Evolutionary conservation across 1,139 yeast species (phyloP), one percentile per base, ranked within the genome.

Genomic region (Waltiozyma sp.): DNA sequence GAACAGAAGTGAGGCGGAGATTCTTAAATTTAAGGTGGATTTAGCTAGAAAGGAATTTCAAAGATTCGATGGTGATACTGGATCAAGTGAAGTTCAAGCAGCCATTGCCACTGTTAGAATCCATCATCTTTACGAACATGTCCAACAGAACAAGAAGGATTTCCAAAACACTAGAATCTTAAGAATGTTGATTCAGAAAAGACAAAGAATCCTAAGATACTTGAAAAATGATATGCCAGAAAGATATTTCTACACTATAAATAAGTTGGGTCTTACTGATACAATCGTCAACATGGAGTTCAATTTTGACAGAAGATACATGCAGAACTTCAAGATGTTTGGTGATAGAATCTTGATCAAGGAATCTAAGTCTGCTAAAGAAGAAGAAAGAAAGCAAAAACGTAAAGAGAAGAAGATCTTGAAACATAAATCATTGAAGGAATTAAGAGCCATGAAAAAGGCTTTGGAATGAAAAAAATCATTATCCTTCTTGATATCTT

Each of bases 1-100:
- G 61, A 89, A 89, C 62, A 73, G 94, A 26, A 72, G 72, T 53
- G 70, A 72, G 40, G 61, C 64, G 26, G 89, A 84, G 50, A 69
- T 70, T 47, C 69, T 73, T 58, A 75, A 74, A 51, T 60, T 77
- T 52, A 86, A 89, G 19, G 66, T 77, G 8, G 63, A 64, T 41
- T 62, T 82, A 45, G 96, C 96, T 1, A 72, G 77, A 43, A 66
- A 73, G 52, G 96, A 88, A 63, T 88, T 91, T 61, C 79, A 77
- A 52, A 73, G 96, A 57, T 72, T 74, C 49, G 87, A 80, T 41
- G 96, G 95, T 41, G 97, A 91, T 60, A 86, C 96, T 0, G 96
- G 95, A 1, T 85, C 95, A 1, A 79, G 95, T 41, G 97, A 89
- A 64, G 96, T 88, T 26, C 96, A 89, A 62, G 96, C 97, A 1